Percentiles rank a stretch among this genome's conserved stretches.
Conservation (phyloP, 805 yeast genomes). For the Pichia eremophila region DNA sequence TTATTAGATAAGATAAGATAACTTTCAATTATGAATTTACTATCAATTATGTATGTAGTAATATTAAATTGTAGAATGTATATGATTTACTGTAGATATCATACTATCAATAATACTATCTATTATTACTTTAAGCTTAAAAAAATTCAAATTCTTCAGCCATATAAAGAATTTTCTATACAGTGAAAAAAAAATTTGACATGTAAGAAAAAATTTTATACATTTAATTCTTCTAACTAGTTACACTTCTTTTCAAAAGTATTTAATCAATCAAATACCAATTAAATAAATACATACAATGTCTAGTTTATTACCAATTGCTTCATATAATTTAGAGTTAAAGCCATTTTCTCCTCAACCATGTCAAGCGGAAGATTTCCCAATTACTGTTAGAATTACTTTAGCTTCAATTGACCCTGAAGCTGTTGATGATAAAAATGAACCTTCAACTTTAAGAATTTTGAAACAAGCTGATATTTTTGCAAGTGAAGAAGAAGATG, state of each 20-base stretch:
- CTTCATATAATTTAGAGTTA: conserved; percentile 78
- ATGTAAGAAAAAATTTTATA: neutral
- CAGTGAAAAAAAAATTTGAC: too few species aligned
- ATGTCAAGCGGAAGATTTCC: conserved; percentile 78
- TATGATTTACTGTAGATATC: too few species aligned
- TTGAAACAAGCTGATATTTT: conserved; percentile 52
- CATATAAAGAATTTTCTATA: too few species aligned
- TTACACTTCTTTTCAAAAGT: neutral
- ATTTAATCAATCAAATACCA: neutral
- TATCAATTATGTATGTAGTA: too few species aligned
- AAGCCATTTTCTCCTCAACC: conserved; percentile 83
- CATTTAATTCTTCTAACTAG: neutral
- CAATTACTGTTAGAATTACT: conserved; percentile 83
- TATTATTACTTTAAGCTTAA: too few species aligned
- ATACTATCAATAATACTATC: too few species aligned
- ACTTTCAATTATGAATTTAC: neutral
- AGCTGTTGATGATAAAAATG: conserved; percentile 67
- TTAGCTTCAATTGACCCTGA: conserved; percentile 94
- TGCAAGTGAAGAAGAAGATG: conserved; percentile 39
- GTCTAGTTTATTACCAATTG: conserved; percentile 73
- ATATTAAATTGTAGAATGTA: too few species aligned
- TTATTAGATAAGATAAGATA: neutral
- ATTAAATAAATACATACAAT: conserved; percentile 24
- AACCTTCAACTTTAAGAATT: conserved; percentile 84
- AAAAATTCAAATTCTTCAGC: too few species aligned